A percentile compares a stretch with the other conserved stretches of the same genome.
Evolutionary conservation across 1,139 yeast genomes (phyloP).

Genomic region (Yamadazyma atlantica): DNA sequence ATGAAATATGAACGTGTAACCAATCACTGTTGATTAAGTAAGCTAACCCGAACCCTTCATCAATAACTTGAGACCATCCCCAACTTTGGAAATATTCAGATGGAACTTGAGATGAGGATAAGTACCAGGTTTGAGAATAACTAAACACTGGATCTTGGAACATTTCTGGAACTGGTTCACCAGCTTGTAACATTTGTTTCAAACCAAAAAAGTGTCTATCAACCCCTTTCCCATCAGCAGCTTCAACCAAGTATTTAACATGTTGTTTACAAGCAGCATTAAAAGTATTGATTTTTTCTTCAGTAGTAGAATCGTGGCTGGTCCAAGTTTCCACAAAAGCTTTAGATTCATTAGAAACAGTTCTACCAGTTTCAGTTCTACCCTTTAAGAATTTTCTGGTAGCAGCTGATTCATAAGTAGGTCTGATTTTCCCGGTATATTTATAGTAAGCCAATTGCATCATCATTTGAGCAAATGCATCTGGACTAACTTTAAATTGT

Average conservation of each 20-base stretch:
- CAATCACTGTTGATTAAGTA: slow-evolving; percentile 88
- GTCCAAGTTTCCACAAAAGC: slow-evolving; percentile 78
- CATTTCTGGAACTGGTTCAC: slow-evolving; percentile 66
- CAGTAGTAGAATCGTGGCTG: slow-evolving; percentile 50
- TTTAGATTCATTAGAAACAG: slow-evolving; percentile 76
- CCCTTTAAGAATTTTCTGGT: slow-evolving; percentile 88
- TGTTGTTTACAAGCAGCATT: slow-evolving; percentile 77
- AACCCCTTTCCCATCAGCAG: slow-evolving; percentile 85
- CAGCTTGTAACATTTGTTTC: slow-evolving; percentile 64
- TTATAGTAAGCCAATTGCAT: slow-evolving; percentile 80
- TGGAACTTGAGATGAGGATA: slow-evolving; percentile 88
- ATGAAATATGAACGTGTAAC: slow-evolving; percentile 82
- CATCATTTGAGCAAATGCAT: slow-evolving; percentile 73
- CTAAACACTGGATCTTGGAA: slow-evolving; percentile 74
- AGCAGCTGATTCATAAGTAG: slow-evolving; percentile 96
- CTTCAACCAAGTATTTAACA: slow-evolving; percentile 69
- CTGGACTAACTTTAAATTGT: slow-evolving; percentile 70
- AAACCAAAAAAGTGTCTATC: slow-evolving; percentile 94
- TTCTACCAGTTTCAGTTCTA: slow-evolving; percentile 93
- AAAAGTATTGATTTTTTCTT: slow-evolving; percentile 66
- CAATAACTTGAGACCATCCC: slow-evolving; percentile 96
- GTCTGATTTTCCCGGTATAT: slow-evolving; percentile 76
- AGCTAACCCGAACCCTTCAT: slow-evolving; percentile 91
- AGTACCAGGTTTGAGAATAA: slow-evolving; percentile 81
- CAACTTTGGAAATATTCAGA: slow-evolving; percentile 88